Evolutionary conservation across 2,329 filamentous ascomycete genomes (phyloP).

Genomic region (Torrubiellomyces zombiae): DNA sequence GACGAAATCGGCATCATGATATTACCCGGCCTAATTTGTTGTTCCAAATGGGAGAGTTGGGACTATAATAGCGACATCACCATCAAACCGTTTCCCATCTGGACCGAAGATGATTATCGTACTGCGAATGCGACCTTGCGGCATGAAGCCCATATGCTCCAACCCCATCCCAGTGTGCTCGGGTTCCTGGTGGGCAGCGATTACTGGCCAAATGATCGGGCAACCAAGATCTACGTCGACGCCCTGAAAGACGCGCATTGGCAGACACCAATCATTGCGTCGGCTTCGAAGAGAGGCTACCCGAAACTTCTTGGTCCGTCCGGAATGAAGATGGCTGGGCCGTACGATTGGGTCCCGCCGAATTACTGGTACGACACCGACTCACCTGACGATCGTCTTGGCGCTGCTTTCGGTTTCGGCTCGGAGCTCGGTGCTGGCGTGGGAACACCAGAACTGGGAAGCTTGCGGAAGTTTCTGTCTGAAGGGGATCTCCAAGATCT

Average conservation of each 20-base stretch:
- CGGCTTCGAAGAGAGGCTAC: constrained; percentile 37
- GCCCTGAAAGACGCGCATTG: constrained; percentile 34
- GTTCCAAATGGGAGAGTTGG: constrained; percentile 53
- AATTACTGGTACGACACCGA: constrained; percentile 43
- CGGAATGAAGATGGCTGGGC: constrained; percentile 50
- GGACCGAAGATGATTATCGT: constrained; percentile 35
- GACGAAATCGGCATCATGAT: constrained; percentile 45
- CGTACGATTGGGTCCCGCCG: constrained; percentile 50
- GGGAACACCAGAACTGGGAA: constrained; percentile 40
- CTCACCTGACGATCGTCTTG: constrained; percentile 21
- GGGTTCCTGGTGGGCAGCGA: constrained; percentile 44
- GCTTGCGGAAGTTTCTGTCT: constrained; percentile 36
- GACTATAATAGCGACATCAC: constrained; percentile 36
- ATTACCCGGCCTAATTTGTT: constrained; percentile 48
- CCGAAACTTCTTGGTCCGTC: constrained; percentile 33
- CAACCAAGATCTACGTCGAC: constrained; percentile 33
- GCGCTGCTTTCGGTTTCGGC: constrained; percentile 46
- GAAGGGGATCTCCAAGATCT: constrained; percentile 32
- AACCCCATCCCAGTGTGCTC: constrained; percentile 41
- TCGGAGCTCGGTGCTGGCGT: constrained; percentile 46
- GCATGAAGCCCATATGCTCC: constrained; percentile 43
- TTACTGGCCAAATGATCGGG: constrained; percentile 43
- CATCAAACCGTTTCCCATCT: constrained; percentile 19
- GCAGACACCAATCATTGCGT: constrained; percentile 39
- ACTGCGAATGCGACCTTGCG: constrained; percentile 37